Base-by-base conservation (phyloP, 2,329 filamentous ascomycete genomes). In the Fusarium sp. region DNA sequence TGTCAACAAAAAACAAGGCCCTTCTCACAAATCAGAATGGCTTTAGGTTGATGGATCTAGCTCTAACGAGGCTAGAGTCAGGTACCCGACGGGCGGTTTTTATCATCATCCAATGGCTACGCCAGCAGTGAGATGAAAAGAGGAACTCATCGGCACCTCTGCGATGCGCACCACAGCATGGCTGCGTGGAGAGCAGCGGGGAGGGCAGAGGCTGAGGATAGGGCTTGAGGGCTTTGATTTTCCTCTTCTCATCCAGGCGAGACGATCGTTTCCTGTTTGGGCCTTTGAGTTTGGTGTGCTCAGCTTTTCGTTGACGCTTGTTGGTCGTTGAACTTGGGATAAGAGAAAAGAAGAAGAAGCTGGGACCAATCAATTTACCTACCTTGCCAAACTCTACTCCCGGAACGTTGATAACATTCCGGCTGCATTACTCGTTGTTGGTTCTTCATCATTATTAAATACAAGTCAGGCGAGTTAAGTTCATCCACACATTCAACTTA, bases 61-160 rank as follows among this genome's bases (percentile, higher is more conserved):
- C 33, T 27, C 11, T 31, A 48, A 62, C 32, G 11, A 53, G 63
- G 61, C 53, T 65, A 65, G 57, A 62, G 57, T 65, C 59, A 65
- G 62, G 62, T 65, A 65, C 62, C 62, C 62, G 62, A 49, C 19
- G 39, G 29, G n/a, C 32, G 33, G 33, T 31, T 41, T 23, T 41
- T 3, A 15, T 35, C 29, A 27, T 51, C 19, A 32, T 44, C 57
- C 57, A 61, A 62, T 62, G 44, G 38, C 35, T 25, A 17, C 10
- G 48, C 48, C 39, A 48, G 49, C 27, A 60, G 38, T 14, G 21
- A 32, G 39, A 57, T 53, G 39, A 65, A 65, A 65, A 65, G 61
- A 65, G 61, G 57, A 25, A 33, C 44, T 47, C 25, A n/a, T 53
- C 31, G 33, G 54, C 43, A 39, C 38, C 9, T 49, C n/a, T 15